Evolutionary conservation across 148 eudicot species (phyloP).

Genomic region (Rhododendron griersonianum): DNA sequence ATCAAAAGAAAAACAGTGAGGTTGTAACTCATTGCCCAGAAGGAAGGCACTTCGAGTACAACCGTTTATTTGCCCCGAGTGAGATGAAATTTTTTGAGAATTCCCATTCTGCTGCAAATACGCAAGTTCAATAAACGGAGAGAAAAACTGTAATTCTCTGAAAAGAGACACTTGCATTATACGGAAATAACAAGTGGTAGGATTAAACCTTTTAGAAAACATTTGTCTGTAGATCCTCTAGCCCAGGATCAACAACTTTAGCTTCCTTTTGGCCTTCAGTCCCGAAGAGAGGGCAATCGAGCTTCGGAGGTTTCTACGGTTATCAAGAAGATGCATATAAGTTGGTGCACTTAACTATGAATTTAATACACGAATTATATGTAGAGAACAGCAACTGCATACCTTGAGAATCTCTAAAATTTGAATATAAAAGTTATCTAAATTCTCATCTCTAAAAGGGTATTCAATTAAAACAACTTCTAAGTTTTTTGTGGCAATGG

Average conservation of each 20-base stretch:
- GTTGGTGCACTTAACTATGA: not conserved
- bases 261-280: constrained; percentile 42
- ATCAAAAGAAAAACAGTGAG: not conserved
- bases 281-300: constrained; percentile 49
- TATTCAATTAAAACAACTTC: not conserved
- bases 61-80: not conserved
- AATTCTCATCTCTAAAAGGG: not conserved
- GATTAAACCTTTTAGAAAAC: constrained; percentile 48
- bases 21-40: not conserved
- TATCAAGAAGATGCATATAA: not conserved
- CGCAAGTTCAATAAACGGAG: not conserved
- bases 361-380: not conserved
- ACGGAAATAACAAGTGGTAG: not conserved
- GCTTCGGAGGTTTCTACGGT: constrained; percentile 71
- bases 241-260: constrained; percentile 46
- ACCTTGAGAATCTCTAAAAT: not conserved
- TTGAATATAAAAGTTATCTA: not conserved
- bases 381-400: not conserved
- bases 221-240: constrained; percentile 77
- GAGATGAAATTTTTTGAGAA: not conserved
- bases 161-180: not conserved
- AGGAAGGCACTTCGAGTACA: not conserved
- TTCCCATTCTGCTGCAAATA: not conserved
- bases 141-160: not conserved
- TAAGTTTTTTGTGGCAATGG: not conserved